phyloP scores from a whole-genome alignment of 2,329 filamentous ascomycete genomes.

The Pseudogymnoascus sp. region DNA sequence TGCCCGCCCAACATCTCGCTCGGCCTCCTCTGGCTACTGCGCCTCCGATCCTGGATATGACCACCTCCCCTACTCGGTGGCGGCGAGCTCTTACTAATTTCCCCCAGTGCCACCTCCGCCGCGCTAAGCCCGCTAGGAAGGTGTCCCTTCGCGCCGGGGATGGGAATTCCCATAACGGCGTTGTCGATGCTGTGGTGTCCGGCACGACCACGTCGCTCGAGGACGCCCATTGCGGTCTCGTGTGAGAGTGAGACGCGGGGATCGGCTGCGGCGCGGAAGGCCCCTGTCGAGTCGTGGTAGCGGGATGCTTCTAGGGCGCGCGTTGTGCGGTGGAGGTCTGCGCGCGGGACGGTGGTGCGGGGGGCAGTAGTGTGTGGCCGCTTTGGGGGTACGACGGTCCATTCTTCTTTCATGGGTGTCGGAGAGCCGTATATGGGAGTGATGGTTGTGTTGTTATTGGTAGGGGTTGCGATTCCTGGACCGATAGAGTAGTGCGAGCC shows the following conservation, averaged over 20 bases:
- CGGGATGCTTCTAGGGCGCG: constrained; percentile 33
- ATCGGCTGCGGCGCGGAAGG: constrained; percentile 36
- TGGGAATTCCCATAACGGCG: constrained; percentile 21
- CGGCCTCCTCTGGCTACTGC: constrained; percentile 1
- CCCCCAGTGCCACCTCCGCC: constrained; percentile 37
- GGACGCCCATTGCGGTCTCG: constrained; percentile 22
- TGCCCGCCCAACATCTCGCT: neutral
- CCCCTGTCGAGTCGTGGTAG: constrained; percentile 38
- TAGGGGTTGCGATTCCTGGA: constrained; percentile 25
- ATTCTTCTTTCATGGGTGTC: constrained; percentile 12
- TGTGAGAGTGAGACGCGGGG: constrained; percentile 23
- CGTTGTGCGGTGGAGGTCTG: constrained; percentile 36
- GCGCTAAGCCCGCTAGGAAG: neutral
- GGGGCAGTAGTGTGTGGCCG: neutral
- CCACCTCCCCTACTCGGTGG: constrained; percentile 26
- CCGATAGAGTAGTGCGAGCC: constrained; percentile 16
- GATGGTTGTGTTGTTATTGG: constrained; percentile 18
- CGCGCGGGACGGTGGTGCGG: constrained; percentile 17
- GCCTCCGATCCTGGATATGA: constrained; percentile 23
- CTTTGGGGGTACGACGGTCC: constrained; percentile 22
- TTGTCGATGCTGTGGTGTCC: constrained; percentile 19
- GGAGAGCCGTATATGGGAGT: constrained; percentile 16
- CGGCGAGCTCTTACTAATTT: constrained; percentile 35
- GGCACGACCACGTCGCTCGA: constrained; percentile 19
- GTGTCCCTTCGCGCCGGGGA: constrained; percentile 27